phyloP scores from a whole-genome alignment of 441 rosid genomes.

The Gossypium lobatum region DNA sequence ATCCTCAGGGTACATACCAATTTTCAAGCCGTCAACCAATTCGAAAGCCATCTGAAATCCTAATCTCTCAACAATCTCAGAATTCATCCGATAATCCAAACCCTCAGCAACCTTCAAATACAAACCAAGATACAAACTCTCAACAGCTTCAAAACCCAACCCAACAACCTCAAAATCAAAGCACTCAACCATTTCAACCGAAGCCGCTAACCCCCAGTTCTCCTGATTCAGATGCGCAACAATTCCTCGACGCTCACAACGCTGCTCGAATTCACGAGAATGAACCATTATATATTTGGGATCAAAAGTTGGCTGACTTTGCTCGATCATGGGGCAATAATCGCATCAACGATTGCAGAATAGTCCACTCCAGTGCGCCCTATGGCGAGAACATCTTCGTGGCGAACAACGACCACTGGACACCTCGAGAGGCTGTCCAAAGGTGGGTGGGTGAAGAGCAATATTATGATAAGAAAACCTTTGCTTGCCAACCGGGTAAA shows the following conservation, averaged over 20 bases:
- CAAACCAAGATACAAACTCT: background rate
- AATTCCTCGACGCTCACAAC: constrained; percentile 37
- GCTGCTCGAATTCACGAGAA: constrained; percentile 21
- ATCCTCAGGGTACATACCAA: too few relatives aligned
- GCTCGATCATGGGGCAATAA: constrained; percentile 27
- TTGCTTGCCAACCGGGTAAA: constrained; percentile 16
- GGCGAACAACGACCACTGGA: constrained; percentile 24
- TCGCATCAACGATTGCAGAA: constrained; percentile 26
- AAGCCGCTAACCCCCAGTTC: background rate
- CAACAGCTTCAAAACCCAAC: background rate
- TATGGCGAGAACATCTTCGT: constrained; percentile 38
- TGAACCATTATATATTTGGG: constrained; percentile 25
- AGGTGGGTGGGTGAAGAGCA: constrained; percentile 26
- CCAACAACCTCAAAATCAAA: background rate
- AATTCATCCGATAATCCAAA: background rate
- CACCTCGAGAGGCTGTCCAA: constrained; percentile 18
- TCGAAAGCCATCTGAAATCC: background rate
- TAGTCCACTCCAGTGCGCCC: constrained; percentile 31
- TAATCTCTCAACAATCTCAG: background rate
- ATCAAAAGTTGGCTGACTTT: constrained; percentile 26
- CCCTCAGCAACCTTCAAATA: background rate
- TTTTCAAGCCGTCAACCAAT: too few relatives aligned
- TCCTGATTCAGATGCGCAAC: background rate
- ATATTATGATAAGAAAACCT: constrained; percentile 17
- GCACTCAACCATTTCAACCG: background rate